Evolutionary conservation across 2,329 filamentous ascomycete species (phyloP).

Genomic region (Aspergillus tamarii): DNA sequence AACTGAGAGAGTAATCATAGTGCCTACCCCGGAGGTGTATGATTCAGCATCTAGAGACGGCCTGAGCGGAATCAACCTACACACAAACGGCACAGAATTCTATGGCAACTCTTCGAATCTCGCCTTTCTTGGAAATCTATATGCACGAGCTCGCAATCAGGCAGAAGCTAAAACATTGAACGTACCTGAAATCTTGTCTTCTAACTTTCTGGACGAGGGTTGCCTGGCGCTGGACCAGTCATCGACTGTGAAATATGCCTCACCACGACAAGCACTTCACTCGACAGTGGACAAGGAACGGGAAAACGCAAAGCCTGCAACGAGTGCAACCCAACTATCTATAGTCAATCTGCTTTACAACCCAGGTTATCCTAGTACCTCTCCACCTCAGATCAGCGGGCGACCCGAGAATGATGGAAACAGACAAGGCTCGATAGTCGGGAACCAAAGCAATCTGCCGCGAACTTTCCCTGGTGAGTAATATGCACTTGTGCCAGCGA

Average conservation of each 20-base stretch:
- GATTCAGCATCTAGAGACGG: constrained; percentile 27
- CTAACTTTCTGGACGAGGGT: background rate
- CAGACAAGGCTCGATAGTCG: background rate
- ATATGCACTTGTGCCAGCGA: background rate
- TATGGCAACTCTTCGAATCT: constrained; percentile 34
- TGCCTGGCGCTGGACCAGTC: background rate
- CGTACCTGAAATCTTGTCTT: background rate
- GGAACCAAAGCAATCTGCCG: background rate
- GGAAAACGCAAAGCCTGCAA: background rate
- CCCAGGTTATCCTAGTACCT: constrained; percentile 20
- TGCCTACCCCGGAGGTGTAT: constrained; percentile 16
- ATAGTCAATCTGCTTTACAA: constrained; percentile 27
- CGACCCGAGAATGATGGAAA: constrained; percentile 1
- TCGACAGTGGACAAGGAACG: background rate
- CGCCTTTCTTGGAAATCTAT: constrained; percentile 29
- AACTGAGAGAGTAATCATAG: background rate
- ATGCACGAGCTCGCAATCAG: constrained; percentile 24
- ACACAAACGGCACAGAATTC: constrained; percentile 33
- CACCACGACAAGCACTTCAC: background rate
- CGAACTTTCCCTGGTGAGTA: constrained; percentile 9
- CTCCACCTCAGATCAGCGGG: constrained; percentile 8
- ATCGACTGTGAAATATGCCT: background rate
- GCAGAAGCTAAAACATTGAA: constrained; percentile 11
- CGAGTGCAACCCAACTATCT: constrained; percentile 21
- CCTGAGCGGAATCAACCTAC: constrained; percentile 30